Evolutionary conservation across 192 early-diverging fungal genomes (phyloP), one percentile per base, ranked within the genome.

Genomic region (Diversispora epigaea): DNA sequence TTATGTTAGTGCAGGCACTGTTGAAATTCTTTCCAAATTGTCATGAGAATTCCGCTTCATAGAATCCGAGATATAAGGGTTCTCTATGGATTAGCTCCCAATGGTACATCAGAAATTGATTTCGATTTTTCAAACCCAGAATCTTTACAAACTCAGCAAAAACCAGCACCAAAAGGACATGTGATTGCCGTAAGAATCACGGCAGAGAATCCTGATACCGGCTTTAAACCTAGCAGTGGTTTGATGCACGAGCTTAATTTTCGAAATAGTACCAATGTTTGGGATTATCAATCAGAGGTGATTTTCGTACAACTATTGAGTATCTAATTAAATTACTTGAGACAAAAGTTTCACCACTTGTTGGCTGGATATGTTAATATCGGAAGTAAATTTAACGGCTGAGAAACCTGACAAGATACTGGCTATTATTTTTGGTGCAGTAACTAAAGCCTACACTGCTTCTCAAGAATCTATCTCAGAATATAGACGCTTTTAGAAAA

Each of bases 271-370:
- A 94, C 90, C 55, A 97, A 97, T 69, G 97, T 99, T 44, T 98
- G 97, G 97, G 97, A 96, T n/a, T 98, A 98, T 97, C 95, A 43
- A 98, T 98, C 79, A 93, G 97, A 77, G 96, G 96, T 79, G 96
- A 98, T 76, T 99, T 99, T 89, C 89, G 97, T 57, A 99, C 96
- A 11, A 98, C 97, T 8, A 93, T 98, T 54, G 97, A 99, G 85
- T 99, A 97, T 73, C 89, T 99, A 41, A 91, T 97, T 80, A 90
- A 92, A 76, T 87, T 99, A 62, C 83, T 98, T 41, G 97, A 99
- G 81, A 93, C 91, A 56, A 85, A 91, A 12, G 86, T 6, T 91
- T 98, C 77, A 96, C 93, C 22, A 99, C 97, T 54, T 92, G 92
- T 45, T 99, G 97, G 96, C 86, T 99, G 44, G 97, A 99, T 78